Base-by-base conservation (phyloP, 495 filamentous ascomycete species). In the Penicillium herquei region DNA sequence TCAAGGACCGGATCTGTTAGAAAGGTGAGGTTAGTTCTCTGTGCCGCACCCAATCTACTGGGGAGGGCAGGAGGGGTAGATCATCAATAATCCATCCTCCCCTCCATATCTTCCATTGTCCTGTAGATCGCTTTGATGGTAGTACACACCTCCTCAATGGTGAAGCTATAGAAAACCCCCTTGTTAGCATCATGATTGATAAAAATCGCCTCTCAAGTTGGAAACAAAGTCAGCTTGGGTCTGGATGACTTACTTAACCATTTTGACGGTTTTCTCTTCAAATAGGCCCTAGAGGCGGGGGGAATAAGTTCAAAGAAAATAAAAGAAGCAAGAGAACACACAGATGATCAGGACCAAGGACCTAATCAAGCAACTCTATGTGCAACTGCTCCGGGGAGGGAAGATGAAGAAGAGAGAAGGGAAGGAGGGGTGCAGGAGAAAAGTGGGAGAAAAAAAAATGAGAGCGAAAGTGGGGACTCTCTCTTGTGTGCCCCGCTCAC, bases 191-290 rank as follows among this genome's bases (percentile, higher is more conserved):
- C 13, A 32, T 37, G 13, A 34, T 26, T 39, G 51, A 41, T 26
- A 26, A 26, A 26, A 26, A 26, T 26, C 2, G 1, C 4, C 21
- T 2, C 21, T 26, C 21, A 26, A 26, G 4, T 26, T 26, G 21
- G 21, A 26, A 2, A 26, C 21, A 26, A 26, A 4, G 21, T 26
- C 21, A 26, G 1, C 21, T 26, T 37, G 34, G 34, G 12, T 10
- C 34, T 37, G 26, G 26, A 12, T 35, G 9, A 95, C 94, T 87
- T 91, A 98, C 94, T 98, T 96, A 70, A 98, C 94, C 94, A 98
- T 98, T 72, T 90, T 96, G 87, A 77, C 91, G 88, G 90, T 87
- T 73, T 84, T 89, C 76, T 79, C 70, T 66, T 64, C 62, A 70
- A 69, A 81, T 75, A 60, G 52, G 64, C 70, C 70, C 58, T 65